These are phyloP conservation scores for Spencermartinsiella europaea DNA, from an alignment of 805 yeast species.

Conservation along the genomic window DNA sequence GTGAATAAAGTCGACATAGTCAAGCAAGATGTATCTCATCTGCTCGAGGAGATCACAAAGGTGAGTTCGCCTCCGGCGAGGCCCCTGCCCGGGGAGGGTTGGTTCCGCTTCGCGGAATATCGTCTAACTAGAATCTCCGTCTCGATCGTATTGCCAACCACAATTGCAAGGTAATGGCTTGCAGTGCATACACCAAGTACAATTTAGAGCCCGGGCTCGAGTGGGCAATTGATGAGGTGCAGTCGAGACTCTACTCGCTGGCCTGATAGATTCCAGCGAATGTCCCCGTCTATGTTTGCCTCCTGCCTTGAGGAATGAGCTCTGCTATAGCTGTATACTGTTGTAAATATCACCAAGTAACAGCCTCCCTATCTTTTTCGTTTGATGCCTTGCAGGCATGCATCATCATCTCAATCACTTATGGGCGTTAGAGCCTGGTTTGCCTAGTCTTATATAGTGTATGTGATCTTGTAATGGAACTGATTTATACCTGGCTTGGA, in stretches of 20 bases:
- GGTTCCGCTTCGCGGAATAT: neutral
- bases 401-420: too few relatives aligned
- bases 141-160: slow-evolving; percentile 36
- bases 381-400: too few relatives aligned
- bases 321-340: too few relatives aligned
- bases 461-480: too few relatives aligned
- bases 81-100: neutral
- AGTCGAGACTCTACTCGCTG: slow-evolving; percentile 36
- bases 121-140: slow-evolving; percentile 23
- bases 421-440: too few relatives aligned
- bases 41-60: slow-evolving; percentile 13
- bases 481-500: too few relatives aligned
- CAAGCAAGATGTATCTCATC: slow-evolving; percentile 7
- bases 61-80: slow-evolving; percentile 2
- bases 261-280: slow-evolving; percentile 15
- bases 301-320: too few relatives aligned
- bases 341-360: too few relatives aligned
- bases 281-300: too few relatives aligned
- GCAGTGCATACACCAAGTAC: slow-evolving; percentile 46
- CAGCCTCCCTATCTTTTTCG: too few relatives aligned
- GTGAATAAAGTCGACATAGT: slow-evolving; percentile 72
- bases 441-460: too few relatives aligned
- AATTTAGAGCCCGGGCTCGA: slow-evolving; percentile 38
- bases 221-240: slow-evolving; percentile 41
- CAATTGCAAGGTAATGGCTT: slow-evolving; percentile 39